Evolutionary conservation across 1,284 basidiomycete genomes (phyloP), one percentile per base, ranked within the genome.

Genomic region (Trametes hirsuta): DNA sequence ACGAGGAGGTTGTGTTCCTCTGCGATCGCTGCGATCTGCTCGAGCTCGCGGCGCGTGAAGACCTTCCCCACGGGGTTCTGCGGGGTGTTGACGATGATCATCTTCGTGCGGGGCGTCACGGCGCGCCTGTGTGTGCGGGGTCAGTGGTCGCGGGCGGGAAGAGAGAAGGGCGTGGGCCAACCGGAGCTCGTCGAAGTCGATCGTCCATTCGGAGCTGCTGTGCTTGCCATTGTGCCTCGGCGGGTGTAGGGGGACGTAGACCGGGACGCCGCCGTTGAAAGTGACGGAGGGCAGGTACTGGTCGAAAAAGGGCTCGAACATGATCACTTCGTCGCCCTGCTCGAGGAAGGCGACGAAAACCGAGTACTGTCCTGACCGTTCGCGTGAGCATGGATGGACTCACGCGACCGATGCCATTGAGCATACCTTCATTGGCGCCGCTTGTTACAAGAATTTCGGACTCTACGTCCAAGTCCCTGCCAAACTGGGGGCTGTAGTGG

Each of bases 281-380:
- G 88, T 92, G 57, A 97, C 88, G 9, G 92, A 93, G 39, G 94
- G 90, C 62, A 93, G 85, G 78, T 98, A 99, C 75, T 99, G 97
- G 73, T 98, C 96, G 72, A 98, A 98, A 82, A 95, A 96, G 5
- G 94, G 97, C 77, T 99, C 97, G 71, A 99, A 96, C 83, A 98
- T 88, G 74, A 99, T 96, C 62, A 99, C 97, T 76, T 98, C 97
- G 73, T 99, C 97, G 8, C 91, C 95, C 39, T 86, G 81, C 64
- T 97, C 88, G 48, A 95, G 76, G 78, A 96, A 97, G 0, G 96
- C 95, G 21, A 87, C 84, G 69, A 96, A 89, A 58, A 94, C 91
- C 52, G 94, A 88, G 74, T 95, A 98, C 79, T 94, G 91, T 22
- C 95, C 95, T 93, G 72, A 21, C 24, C 45, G 42, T 30, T 39